Evolutionary conservation across 2,329 filamentous ascomycete genomes (phyloP).

Genomic region (Lachnellula occidentalis): DNA sequence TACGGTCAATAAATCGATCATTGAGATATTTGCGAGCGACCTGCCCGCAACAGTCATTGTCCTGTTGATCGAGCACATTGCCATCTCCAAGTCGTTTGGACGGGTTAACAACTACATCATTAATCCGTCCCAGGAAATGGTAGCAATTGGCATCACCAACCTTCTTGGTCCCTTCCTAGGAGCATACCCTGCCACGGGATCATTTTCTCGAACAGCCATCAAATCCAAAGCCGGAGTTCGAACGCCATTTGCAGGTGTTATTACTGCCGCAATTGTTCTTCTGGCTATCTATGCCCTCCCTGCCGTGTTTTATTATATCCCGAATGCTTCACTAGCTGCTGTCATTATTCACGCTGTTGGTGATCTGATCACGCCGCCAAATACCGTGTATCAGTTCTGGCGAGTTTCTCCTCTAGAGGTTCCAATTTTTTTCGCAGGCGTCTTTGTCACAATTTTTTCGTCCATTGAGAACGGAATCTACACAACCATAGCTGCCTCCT

Average conservation of each 20-base stretch:
- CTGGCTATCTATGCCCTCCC: slow-evolving; percentile 86
- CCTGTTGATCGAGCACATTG: slow-evolving; percentile 93
- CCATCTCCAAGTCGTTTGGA: slow-evolving; percentile 95
- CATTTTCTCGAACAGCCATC: slow-evolving; percentile 93
- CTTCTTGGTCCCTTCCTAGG: slow-evolving; percentile 87
- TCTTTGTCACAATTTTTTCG: slow-evolving; percentile 82
- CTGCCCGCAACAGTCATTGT: slow-evolving; percentile 87
- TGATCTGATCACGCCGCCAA: slow-evolving; percentile 85
- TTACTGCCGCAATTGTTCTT: slow-evolving; percentile 80
- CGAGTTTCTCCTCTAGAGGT: slow-evolving; percentile 85
- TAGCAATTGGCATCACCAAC: slow-evolving; percentile 89
- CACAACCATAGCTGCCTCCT: slow-evolving; percentile 71
- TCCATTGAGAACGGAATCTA: slow-evolving; percentile 93
- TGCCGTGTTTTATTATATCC: slow-evolving; percentile 90
- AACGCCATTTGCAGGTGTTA: slow-evolving; percentile 83
- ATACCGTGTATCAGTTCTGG: slow-evolving; percentile 95
- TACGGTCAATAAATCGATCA: slow-evolving; percentile 57
- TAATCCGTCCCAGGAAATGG: slow-evolving; percentile 90
- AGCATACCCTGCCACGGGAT: slow-evolving; percentile 87
- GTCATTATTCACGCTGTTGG: slow-evolving; percentile 96
- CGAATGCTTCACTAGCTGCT: slow-evolving; percentile 70
- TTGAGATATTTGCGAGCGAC: slow-evolving; percentile 63
- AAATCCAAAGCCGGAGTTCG: slow-evolving; percentile 95
- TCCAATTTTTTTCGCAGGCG: slow-evolving; percentile 87
- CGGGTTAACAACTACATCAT: slow-evolving; percentile 95